Evolutionary conservation across 306 rosid species (phyloP).

Genomic region (Betula pendula): DNA sequence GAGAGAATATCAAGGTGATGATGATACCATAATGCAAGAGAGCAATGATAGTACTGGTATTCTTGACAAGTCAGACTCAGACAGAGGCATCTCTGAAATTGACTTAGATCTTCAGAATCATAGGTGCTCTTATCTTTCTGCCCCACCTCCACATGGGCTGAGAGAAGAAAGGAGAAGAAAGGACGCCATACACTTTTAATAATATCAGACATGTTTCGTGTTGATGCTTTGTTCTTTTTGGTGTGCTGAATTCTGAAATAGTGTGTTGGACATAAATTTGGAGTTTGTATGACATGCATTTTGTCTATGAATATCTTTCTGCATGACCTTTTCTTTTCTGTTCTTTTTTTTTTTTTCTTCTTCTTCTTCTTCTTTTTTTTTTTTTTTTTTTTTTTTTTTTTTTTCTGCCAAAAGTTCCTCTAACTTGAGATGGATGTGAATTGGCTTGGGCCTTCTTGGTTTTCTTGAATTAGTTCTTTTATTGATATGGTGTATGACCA

Average conservation of each 20-base stretch:
- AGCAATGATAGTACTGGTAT: too few species aligned
- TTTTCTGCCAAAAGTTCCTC: background rate
- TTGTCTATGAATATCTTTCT: background rate
- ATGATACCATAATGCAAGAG: too few species aligned
- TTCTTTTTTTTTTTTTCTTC: background rate
- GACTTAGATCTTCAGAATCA: background rate
- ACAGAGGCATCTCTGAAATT: background rate
- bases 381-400: background rate
- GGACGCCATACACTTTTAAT: background rate
- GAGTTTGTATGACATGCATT: background rate
- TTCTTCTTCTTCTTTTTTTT: background rate
- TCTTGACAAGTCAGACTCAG: background rate
- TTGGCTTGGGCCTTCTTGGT: background rate
- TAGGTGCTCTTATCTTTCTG: background rate
- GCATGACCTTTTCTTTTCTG: background rate
- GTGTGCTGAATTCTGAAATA: background rate
- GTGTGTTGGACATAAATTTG: background rate
- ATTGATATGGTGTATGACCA: slow-evolving; percentile 18
- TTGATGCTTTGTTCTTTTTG: background rate
- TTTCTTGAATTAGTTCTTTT: background rate
- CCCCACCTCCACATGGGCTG: background rate
- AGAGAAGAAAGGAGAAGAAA: background rate
- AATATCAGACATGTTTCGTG: background rate
- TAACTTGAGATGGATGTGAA: slow-evolving; percentile 3
- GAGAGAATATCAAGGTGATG: too few species aligned